A percentile compares a stretch with the other conserved stretches of the same genome.
Evolutionary conservation across 1,139 yeast genomes (phyloP).

Genomic region (Eremothecium gossypii): DNA sequence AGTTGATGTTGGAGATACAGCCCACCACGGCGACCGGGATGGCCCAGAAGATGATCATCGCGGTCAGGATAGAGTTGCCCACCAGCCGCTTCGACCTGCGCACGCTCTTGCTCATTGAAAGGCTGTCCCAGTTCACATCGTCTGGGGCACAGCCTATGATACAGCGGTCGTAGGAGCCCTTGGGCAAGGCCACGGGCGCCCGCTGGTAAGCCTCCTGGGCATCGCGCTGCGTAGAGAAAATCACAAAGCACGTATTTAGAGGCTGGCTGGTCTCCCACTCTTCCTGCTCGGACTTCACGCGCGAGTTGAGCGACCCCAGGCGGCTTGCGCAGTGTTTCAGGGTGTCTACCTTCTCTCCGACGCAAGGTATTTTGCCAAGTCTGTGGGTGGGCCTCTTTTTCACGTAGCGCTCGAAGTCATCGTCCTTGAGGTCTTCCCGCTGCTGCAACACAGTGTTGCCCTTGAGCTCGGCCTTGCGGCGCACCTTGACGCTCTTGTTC

Average conservation of each 20-base stretch:
- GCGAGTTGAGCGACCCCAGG: conserved; percentile 45
- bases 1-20: conserved; percentile 63
- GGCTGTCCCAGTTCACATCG: conserved; percentile 57
- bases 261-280: conserved; percentile 31
- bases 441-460: conserved; percentile 35
- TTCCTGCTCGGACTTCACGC: conserved; percentile 45
- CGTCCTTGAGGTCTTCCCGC: conserved; percentile 33
- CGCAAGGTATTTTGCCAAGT: conserved; percentile 34
- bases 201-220: conserved; percentile 67
- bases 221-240: conserved; percentile 58
- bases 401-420: conserved; percentile 48
- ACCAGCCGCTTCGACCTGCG: conserved; percentile 40
- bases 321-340: conserved; percentile 49
- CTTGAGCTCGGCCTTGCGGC: conserved; percentile 49
- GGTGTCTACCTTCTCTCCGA: conserved; percentile 49
- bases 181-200: conserved; percentile 36
- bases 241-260: conserved; percentile 55
- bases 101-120: conserved; percentile 53
- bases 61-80: conserved; percentile 46
- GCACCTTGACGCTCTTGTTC: conserved; percentile 46
- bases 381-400: conserved; percentile 65
- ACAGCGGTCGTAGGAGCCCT: conserved; percentile 32
- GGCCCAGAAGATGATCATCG: conserved; percentile 68
- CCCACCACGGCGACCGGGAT: conserved; percentile 83
- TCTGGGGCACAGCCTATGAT: conserved; percentile 53